Percentiles rank a stretch among this genome's conserved stretches.
Conservation (phyloP, 345 rosid genomes). For the Isatis tinctoria region DNA sequence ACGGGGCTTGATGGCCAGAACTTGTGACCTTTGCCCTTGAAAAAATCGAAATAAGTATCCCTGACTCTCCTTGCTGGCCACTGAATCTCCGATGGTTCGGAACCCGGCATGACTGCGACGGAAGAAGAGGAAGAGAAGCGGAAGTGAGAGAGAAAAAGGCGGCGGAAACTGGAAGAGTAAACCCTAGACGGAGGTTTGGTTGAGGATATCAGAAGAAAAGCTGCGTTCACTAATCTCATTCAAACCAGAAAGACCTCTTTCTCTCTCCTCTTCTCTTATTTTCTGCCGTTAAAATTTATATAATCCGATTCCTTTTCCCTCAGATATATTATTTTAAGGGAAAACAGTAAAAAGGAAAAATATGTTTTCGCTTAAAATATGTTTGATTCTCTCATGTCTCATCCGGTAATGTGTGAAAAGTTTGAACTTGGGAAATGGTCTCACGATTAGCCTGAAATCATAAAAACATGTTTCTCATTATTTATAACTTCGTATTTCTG, state of each 20-base stretch:
- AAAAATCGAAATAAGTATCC: conserved; percentile 69
- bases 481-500: background rate
- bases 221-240: conserved; percentile 29
- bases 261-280: conserved; percentile 10
- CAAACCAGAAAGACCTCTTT: background rate
- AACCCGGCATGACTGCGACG: conserved; percentile 28
- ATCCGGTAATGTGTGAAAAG: no score
- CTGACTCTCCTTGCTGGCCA: conserved; percentile 80
- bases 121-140: background rate
- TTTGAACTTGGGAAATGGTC: no score
- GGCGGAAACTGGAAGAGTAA: conserved; percentile 27
- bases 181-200: conserved; percentile 31
- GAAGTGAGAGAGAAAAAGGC: background rate
- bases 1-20: conserved; percentile 92
- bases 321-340: background rate
- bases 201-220: conserved; percentile 9
- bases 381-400: no score
- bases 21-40: conserved; percentile 59
- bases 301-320: background rate
- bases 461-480: background rate
- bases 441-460: no score
- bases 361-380: no score
- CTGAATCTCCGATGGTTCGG: conserved; percentile 37
- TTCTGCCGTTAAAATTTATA: conserved; percentile 18
- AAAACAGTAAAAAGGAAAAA: background rate